These are phyloP conservation scores for Suillus subalutaceus DNA, from an alignment of 768 basidiomycete genomes.

Conservation along the genomic window DNA sequence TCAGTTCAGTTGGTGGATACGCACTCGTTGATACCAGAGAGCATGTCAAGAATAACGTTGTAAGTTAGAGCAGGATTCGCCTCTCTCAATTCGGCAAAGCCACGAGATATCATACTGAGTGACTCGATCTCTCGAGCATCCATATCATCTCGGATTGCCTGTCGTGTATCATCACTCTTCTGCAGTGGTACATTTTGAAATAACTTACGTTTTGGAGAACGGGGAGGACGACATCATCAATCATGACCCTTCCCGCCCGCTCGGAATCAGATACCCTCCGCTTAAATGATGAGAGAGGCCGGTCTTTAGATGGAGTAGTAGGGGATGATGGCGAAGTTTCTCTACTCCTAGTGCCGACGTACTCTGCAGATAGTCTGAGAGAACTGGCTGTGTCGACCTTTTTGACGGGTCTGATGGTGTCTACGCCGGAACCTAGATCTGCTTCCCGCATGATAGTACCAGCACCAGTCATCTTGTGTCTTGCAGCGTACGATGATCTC, in stretches of 20 bases:
- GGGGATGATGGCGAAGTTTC: constrained; percentile 48
- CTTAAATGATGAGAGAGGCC: constrained; percentile 41
- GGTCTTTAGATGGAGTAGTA: constrained; percentile 44
- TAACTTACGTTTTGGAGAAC: constrained; percentile 69
- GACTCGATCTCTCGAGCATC: constrained; percentile 88
- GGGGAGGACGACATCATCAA: constrained; percentile 86
- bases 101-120: constrained; percentile 85
- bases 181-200: neutral
- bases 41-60: constrained; percentile 83
- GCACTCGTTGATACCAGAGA: constrained; percentile 90
- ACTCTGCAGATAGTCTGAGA: constrained; percentile 76
- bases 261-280: constrained; percentile 56
- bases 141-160: constrained; percentile 84
- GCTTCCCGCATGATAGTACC: constrained; percentile 81
- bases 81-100: constrained; percentile 84
- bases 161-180: constrained; percentile 14
- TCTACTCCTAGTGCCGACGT: constrained; percentile 67
- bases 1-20: constrained; percentile 32
- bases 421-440: constrained; percentile 85
- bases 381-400: constrained; percentile 84
- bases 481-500: constrained; percentile 79
- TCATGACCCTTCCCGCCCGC: constrained; percentile 68
- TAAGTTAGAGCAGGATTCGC: constrained; percentile 87
- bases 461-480: constrained; percentile 58
- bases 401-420: constrained; percentile 93